These are phyloP conservation scores for Sphagnum contortum DNA, from an alignment of 225 moss, liverwort and hornwort species.

Conservation along the genomic window DNA sequence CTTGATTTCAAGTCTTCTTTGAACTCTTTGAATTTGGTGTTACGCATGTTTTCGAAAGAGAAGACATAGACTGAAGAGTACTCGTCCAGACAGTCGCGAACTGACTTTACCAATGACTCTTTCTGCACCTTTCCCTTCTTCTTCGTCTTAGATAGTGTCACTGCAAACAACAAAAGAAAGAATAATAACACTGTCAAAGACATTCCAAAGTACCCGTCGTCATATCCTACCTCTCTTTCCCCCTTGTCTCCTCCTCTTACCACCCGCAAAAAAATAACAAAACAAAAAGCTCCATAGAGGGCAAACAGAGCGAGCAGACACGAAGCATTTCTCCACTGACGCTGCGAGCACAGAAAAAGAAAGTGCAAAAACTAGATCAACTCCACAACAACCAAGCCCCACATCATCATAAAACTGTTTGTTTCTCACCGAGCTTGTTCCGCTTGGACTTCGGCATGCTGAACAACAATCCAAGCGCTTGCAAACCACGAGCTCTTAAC, in stretches of 20 bases:
- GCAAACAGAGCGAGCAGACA: no score
- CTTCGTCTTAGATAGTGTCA: slow-evolving; percentile 86
- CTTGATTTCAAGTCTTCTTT: slow-evolving; percentile 72
- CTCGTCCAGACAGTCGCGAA: slow-evolving; percentile 71
- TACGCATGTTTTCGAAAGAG: slow-evolving; percentile 96
- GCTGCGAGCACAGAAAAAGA: no score
- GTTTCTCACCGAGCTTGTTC: slow-evolving; percentile 51
- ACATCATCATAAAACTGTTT: no score
- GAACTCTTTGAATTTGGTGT: slow-evolving; percentile 72
- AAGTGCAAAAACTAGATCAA: background rate
- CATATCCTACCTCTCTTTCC: background rate
- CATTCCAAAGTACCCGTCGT: background rate
- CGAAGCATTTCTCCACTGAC: no score
- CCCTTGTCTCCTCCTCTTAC: background rate
- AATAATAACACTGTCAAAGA: background rate
- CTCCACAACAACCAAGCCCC: background rate
- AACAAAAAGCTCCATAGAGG: background rate
- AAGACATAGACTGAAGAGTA: slow-evolving; percentile 65
- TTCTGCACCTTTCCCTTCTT: slow-evolving; percentile 92
- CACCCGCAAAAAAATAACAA: slow-evolving; percentile 5
- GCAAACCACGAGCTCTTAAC: no score
- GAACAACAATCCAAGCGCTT: no score
- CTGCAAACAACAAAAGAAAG: slow-evolving; percentile 21
- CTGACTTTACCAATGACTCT: slow-evolving; percentile 64
- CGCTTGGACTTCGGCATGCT: slow-evolving; percentile 64